Evolutionary conservation across 2,329 filamentous ascomycete genomes (phyloP).

Genomic region (Amylocarpus encephaloides): DNA sequence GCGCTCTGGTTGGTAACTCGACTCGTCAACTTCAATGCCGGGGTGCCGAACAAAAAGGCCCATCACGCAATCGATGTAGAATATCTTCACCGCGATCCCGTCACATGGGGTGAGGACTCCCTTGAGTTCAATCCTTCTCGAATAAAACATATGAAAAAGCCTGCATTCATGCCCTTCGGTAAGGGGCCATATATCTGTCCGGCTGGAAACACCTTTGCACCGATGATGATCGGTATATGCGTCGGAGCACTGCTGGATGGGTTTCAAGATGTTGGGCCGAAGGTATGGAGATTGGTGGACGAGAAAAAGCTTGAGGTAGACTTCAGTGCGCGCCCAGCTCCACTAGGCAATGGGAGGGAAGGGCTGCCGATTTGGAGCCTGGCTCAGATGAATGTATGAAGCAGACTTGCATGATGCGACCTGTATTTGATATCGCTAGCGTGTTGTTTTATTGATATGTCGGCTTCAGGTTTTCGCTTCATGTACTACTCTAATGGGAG

Average conservation of each 20-base stretch:
- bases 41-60: neutral
- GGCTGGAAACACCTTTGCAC: slow-evolving; percentile 11
- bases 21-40: neutral
- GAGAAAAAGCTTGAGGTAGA: neutral
- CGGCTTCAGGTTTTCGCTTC: no score
- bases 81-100: slow-evolving; percentile 10
- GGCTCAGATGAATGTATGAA: no score
- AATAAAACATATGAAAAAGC: neutral
- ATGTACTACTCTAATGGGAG: no score
- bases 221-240: slow-evolving; percentile 15
- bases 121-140: slow-evolving; percentile 18
- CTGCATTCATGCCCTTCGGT: slow-evolving; percentile 14
- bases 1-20: no score
- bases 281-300: neutral
- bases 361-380: neutral
- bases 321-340: neutral
- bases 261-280: neutral
- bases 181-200: slow-evolving; percentile 11
- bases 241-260: slow-evolving; percentile 5
- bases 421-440: no score
- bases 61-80: slow-evolving; percentile 14
- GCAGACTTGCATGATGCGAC: no score
- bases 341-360: slow-evolving; percentile 3
- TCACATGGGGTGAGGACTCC: slow-evolving; percentile 12
- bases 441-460: no score